These are phyloP conservation scores for Rhizopogon vinicolor DNA, from an alignment of 768 basidiomycete species.

Conservation along the genomic window DNA sequence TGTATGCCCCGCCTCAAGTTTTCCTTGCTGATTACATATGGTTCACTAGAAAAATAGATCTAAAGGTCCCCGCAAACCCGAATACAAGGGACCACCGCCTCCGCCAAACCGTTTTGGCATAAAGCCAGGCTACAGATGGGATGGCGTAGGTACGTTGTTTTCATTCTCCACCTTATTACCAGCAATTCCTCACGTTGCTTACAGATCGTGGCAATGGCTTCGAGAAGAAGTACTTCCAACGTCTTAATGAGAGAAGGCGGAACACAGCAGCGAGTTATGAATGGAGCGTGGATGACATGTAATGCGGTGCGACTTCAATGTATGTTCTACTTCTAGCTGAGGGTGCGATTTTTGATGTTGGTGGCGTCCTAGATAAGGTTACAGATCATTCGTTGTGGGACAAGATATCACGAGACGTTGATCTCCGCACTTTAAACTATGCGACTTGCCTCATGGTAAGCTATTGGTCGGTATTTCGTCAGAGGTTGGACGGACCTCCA, in stretches of 20 bases:
- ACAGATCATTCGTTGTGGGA: neutral
- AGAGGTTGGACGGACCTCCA: neutral
- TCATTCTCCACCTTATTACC: neutral
- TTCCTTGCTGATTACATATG: neutral
- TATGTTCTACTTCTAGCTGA: neutral
- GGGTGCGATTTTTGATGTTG: neutral
- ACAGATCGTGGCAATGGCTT: constrained; percentile 90
- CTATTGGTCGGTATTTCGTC: neutral
- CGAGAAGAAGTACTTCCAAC: constrained; percentile 89
- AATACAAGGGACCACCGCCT: constrained; percentile 82
- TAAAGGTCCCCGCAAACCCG: constrained; percentile 77
- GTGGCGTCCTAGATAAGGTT: neutral
- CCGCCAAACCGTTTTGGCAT: constrained; percentile 96
- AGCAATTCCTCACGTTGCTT: neutral
- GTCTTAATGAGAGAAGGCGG: constrained; percentile 70
- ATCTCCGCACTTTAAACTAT: neutral
- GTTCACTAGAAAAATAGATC: constrained; percentile 59
- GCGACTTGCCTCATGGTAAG: neutral
- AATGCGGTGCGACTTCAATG: constrained; percentile 14
- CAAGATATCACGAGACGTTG: neutral
- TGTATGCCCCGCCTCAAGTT: neutral
- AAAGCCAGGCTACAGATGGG: constrained; percentile 95
- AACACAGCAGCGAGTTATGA: constrained; percentile 67
- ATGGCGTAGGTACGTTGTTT: constrained; percentile 79
- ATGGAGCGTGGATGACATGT: constrained; percentile 96